Evolutionary conservation across 495 filamentous ascomycete species (phyloP), one percentile per base, ranked within the genome.

Genomic region (Endocarpon pusillum): DNA sequence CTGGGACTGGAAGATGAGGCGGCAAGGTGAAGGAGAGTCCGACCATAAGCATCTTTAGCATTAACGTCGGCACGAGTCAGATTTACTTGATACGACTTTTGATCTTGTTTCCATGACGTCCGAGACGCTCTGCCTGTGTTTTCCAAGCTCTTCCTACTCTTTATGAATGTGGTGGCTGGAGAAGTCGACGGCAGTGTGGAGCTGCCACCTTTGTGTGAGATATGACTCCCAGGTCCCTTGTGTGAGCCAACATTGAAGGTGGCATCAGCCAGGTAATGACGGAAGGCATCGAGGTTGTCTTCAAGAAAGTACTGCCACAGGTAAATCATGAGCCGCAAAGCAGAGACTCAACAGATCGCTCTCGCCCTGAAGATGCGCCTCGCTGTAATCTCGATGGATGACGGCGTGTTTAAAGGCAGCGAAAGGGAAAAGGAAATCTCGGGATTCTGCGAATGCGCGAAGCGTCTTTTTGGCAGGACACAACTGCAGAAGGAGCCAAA

Each of bases 301-400:
- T 92, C 78, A 59, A 87, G 76, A 53, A 84, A 97, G 55, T 68
- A 82, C 62, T 82, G 81, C 87, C 89, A 94, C 52, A 97, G 73
- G 64, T 80, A 73, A 70, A 80, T 94, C 91, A 96, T 97, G 74
- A 75, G 78, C 67, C 60, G 51, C 58, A 49, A 47, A 45, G 39
- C 52, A 48, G 46, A 49, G 36, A 42, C 40, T 42, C 45, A 51
- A 51, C 53, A 53, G 57, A 54, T 36, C 59, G 51, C 62, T 67
- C 71, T 64, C 63, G 67, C 71, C 75, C 71, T 53, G 60, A 53
- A 55, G 57, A 52, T 51, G 68, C 77, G 73, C 84, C 82, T 87
- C 78, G 76, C 78, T 73, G 75, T 83, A 69, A 75, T 60, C 79
- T 73, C 73, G 39, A 41, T 41, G 77, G 77, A 69, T 59, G 69